Percentiles rank a stretch among this genome's conserved stretches.
Conservation (phyloP, 352 stramenopile species). For the Phytophthora multivora region DNA sequence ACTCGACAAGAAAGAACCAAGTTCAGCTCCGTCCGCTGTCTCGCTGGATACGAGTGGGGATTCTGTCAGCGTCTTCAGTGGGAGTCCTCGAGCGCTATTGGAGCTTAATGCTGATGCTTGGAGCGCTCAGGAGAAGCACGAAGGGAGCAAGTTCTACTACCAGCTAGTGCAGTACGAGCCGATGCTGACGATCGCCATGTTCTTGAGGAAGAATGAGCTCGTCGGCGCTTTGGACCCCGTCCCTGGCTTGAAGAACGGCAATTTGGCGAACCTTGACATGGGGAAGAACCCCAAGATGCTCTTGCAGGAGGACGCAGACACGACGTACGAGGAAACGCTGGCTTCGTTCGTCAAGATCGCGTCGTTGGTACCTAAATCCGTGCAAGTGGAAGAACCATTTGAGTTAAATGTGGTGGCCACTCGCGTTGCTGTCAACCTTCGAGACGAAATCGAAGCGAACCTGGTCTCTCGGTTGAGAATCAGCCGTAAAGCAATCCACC, state of each 20-base stretch:
- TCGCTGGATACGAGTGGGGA: constrained; percentile 44
- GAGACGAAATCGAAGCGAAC: constrained; percentile 71
- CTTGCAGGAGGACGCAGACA: constrained; percentile 47
- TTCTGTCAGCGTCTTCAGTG: constrained; percentile 70
- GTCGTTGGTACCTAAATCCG: constrained; percentile 62
- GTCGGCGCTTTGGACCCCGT: constrained; percentile 81
- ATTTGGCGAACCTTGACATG: constrained; percentile 71
- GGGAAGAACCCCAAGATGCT: constrained; percentile 69
- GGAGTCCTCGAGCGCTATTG: constrained; percentile 73
- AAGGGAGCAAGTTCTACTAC: constrained; percentile 72
- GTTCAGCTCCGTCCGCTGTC: constrained; percentile 33
- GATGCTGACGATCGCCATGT: constrained; percentile 53
- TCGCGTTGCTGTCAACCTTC: constrained; percentile 70
- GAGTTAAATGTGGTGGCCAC: constrained; percentile 54
- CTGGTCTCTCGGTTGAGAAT: constrained; percentile 66
- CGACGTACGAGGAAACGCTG: constrained; percentile 56
- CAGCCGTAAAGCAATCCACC: constrained; percentile 60
- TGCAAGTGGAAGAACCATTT: constrained; percentile 66
- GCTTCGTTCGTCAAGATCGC: constrained; percentile 63
- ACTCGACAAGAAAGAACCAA: constrained; percentile 2
- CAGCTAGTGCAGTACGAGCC: constrained; percentile 66
- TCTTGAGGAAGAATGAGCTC: constrained; percentile 89
- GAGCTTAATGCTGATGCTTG: constrained; percentile 60
- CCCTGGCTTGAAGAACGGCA: constrained; percentile 71
- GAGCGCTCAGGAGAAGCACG: constrained; percentile 58